A percentile compares a stretch with the other conserved stretches of the same genome.
phyloP scores from a whole-genome alignment of 2,329 filamentous ascomycete genomes.

The Colletotrichum liriopes region DNA sequence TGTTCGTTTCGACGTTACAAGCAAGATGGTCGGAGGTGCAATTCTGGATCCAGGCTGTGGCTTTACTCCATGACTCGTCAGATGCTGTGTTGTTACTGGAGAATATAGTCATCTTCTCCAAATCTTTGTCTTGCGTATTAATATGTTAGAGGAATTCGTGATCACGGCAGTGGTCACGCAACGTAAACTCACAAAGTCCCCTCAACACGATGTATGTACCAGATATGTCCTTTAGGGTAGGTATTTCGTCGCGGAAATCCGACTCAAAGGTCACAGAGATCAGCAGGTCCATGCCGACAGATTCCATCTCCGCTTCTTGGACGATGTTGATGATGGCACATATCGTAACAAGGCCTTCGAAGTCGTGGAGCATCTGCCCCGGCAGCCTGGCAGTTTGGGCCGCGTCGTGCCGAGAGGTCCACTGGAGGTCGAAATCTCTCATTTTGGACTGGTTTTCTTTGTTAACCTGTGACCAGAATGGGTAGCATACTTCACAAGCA shows the following conservation, averaged over 20 bases:
- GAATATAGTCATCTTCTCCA: background rate
- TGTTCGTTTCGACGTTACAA: conserved; percentile 12
- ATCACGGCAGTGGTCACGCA: too few species aligned
- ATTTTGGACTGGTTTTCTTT: background rate
- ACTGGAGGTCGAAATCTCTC: background rate
- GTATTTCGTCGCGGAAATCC: conserved; percentile 3
- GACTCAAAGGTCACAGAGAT: background rate
- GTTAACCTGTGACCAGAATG: conserved; percentile 19
- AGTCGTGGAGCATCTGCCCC: background rate
- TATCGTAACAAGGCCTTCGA: conserved; percentile 9
- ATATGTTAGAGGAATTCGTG: background rate
- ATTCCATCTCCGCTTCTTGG: background rate
- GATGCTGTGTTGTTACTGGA: background rate
- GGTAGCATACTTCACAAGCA: conserved; percentile 19
- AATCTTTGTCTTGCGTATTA: background rate
- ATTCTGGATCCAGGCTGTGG: background rate
- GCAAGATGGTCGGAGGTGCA: conserved; percentile 3
- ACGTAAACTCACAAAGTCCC: background rate
- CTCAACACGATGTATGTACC: conserved; percentile 5
- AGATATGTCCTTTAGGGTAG: background rate
- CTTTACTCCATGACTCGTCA: conserved; percentile 22
- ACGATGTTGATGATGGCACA: conserved; percentile 12
- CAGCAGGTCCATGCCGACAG: background rate
- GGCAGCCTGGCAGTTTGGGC: background rate
- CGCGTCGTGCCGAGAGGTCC: background rate